Evolutionary conservation across 2,329 filamentous ascomycete species (phyloP).

Genomic region (Stachybotrys chlorohalonatus): DNA sequence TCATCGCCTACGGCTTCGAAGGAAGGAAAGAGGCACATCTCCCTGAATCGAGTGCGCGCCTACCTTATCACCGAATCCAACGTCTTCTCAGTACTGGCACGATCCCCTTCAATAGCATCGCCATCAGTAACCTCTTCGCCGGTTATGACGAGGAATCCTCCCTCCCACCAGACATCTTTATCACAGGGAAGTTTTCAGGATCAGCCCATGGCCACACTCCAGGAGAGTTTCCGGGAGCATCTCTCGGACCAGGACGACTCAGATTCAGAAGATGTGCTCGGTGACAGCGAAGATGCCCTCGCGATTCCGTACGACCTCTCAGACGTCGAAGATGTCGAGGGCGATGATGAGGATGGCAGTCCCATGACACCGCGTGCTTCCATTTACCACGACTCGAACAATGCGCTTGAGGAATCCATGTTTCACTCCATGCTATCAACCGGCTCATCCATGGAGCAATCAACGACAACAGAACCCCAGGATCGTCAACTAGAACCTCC

Average conservation of each 20-base stretch:
- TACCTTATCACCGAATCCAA: constrained; percentile 59
- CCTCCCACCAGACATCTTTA: constrained; percentile 21
- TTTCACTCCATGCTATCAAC: constrained; percentile 18
- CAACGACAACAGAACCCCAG: constrained; percentile 8
- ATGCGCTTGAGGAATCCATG: constrained; percentile 14
- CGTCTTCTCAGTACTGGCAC: constrained; percentile 51
- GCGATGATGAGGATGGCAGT: constrained; percentile 25
- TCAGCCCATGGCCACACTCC: constrained; percentile 13
- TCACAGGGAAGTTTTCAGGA: constrained; percentile 17
- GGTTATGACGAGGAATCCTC: constrained; percentile 27
- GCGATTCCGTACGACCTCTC: constrained; percentile 46
- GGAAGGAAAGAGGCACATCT: constrained; percentile 57
- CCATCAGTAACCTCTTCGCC: constrained; percentile 42
- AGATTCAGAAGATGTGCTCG: constrained; percentile 18
- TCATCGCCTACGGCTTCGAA: constrained; percentile 35
- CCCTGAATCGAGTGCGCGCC: constrained; percentile 53
- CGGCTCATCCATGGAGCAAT: constrained; percentile 7
- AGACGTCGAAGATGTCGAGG: constrained; percentile 14
- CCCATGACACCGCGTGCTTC: constrained; percentile 47
- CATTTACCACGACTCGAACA: constrained; percentile 27
- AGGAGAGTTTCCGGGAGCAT: constrained; percentile 15
- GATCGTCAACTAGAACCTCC: constrained; percentile 2
- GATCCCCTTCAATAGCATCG: constrained; percentile 42
- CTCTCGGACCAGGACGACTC: constrained; percentile 10
- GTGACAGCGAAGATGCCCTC: constrained; percentile 47